A percentile compares a stretch with the other conserved stretches of the same genome.
Conservation (phyloP, 768 basidiomycete species). For the Pisolithus tinctorius region DNA sequence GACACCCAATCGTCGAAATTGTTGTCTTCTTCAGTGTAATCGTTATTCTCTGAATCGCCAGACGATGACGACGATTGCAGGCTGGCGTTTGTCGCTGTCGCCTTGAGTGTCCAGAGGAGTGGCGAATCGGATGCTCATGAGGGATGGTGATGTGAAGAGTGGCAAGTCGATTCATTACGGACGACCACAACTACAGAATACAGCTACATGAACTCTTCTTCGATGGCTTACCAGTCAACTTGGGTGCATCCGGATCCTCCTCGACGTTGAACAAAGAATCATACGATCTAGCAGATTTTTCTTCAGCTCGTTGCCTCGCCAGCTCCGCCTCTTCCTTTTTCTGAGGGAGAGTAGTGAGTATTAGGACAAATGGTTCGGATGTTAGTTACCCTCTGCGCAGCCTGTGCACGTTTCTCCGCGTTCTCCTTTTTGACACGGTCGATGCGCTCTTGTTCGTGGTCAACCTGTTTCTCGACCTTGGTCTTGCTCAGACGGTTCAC, state of each 20-base stretch:
- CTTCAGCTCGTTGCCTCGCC: slow-evolving; percentile 69
- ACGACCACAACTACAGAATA: background rate
- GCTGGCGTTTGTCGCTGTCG: slow-evolving; percentile 8
- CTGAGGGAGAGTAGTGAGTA: slow-evolving; percentile 31
- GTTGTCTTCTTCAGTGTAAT: slow-evolving; percentile 40
- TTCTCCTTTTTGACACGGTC: slow-evolving; percentile 78
- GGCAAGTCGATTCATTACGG: background rate
- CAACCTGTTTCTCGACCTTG: slow-evolving; percentile 74
- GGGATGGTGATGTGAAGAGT: background rate
- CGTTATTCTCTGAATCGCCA: slow-evolving; percentile 15
- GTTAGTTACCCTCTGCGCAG: slow-evolving; percentile 54
- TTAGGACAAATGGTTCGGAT: background rate
- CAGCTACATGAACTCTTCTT: slow-evolving; percentile 86
- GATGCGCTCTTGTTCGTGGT: slow-evolving; percentile 84
- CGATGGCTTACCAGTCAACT: slow-evolving; percentile 65
- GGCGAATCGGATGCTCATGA: slow-evolving; percentile 27
- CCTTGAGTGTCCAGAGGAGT: background rate
- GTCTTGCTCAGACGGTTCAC: slow-evolving; percentile 95
- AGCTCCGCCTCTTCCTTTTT: slow-evolving; percentile 76
- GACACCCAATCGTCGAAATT: slow-evolving; percentile 79
- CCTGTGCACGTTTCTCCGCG: slow-evolving; percentile 51
- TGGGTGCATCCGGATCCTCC: slow-evolving; percentile 44
- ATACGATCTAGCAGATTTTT: slow-evolving; percentile 85
- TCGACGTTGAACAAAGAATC: slow-evolving; percentile 69
- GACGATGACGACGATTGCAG: slow-evolving; percentile 9